These are phyloP conservation scores for Sphaerosporella brunnea DNA, from an alignment of 495 filamentous ascomycete genomes.

Conservation along the genomic window DNA sequence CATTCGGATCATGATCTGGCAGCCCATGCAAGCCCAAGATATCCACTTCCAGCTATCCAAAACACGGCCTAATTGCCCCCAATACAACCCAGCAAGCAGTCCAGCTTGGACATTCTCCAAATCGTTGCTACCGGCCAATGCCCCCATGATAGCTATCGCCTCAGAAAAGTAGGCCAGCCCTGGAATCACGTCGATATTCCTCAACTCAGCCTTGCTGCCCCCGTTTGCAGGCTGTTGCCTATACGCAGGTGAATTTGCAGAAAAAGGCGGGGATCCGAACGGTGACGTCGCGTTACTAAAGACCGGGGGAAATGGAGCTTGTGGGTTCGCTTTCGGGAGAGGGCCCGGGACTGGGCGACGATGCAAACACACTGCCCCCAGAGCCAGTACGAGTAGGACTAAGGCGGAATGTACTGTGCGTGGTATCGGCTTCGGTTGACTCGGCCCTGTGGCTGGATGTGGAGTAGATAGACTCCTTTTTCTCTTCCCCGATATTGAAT, in stretches of 20 bases:
- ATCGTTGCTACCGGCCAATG: slow-evolving; percentile 55
- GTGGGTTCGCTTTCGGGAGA: slow-evolving; percentile 14
- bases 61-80: slow-evolving; percentile 69
- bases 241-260: slow-evolving; percentile 18
- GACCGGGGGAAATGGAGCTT: slow-evolving; percentile 9
- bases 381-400: slow-evolving; percentile 62
- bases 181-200: slow-evolving; percentile 76
- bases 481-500: slow-evolving; percentile 20
- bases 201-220: slow-evolving; percentile 12
- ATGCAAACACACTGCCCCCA: slow-evolving; percentile 66
- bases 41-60: slow-evolving; percentile 87
- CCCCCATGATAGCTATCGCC: slow-evolving; percentile 73
- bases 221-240: slow-evolving; percentile 8
- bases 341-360: slow-evolving; percentile 20
- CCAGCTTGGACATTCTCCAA: slow-evolving; percentile 69
- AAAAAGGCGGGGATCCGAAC: slow-evolving; percentile 17
- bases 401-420: slow-evolving; percentile 50
- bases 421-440: slow-evolving; percentile 10
- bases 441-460: not conserved
- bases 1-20: slow-evolving; percentile 62
- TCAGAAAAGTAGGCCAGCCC: slow-evolving; percentile 76
- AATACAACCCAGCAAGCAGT: slow-evolving; percentile 73
- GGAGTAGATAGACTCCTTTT: slow-evolving; percentile 20
- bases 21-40: slow-evolving; percentile 52
- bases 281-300: slow-evolving; percentile 17